Evolutionary conservation across 2,329 filamentous ascomycete genomes (phyloP), one percentile per base, ranked within the genome.

Genomic region (Phoma sp.): DNA sequence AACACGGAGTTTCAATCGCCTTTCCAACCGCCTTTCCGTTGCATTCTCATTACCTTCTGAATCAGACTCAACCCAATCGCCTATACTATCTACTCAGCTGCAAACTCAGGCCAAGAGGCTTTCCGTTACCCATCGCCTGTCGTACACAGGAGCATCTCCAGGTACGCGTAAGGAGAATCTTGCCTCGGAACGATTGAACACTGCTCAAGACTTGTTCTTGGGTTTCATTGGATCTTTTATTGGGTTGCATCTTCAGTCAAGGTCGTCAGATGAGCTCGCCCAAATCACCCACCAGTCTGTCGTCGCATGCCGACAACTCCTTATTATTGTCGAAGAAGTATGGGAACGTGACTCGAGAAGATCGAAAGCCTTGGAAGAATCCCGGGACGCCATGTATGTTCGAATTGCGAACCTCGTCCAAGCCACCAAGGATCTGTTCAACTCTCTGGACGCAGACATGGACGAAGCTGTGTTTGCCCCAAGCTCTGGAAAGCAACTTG

Each of bases 171-270:
- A 87, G 58, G 84, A 87, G 57, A 89, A 90, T 66, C 81, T 97
- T 55, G 90, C 95, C 30, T 96, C 93, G 2, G 89, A 93, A 72
- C 88, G 88, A 63, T 83, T 98, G 43, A 89, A 86, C 66, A 81
- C 84, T 44, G 89, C 87, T 45, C 92, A 97, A 77, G 93, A 98
- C 76, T 86, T 85, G 7, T 96, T 98, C 68, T 79, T 99, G 47
- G 95, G 93, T 6, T 89, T 93, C 69, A 85, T 99, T 46, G 93
- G 91, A 45, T 96, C 91, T 4, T 96, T 98, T 72, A 93, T 98
- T 71, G 95, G 95, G 13, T 83, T 97, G 51, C 91, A 97, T 74
- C 81, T 97, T 56, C 92, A 97, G 72, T 95, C 93, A n/a, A 89
- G 95, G 58, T 95, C 92, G 7, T 89, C 91, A 7, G 86, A 89